phyloP scores from a whole-genome alignment of 441 rosid genomes.

The Gossypium schwendimanii region DNA sequence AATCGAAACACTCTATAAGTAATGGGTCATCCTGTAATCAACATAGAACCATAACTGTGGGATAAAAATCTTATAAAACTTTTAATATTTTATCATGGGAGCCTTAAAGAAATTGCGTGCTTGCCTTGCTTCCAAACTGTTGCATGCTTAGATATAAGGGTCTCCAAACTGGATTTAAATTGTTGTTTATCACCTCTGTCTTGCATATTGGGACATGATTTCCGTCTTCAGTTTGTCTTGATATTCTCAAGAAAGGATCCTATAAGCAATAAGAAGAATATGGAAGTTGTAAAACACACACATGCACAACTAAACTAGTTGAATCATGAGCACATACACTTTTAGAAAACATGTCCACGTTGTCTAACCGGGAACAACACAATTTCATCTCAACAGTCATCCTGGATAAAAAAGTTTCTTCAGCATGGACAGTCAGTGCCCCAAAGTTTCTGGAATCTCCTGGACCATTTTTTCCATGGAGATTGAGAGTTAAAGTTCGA shows the following conservation, averaged over 20 bases:
- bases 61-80: slow-evolving; percentile 1
- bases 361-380: slow-evolving; percentile 47
- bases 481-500: slow-evolving; percentile 42
- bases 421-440: slow-evolving; percentile 57
- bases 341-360: slow-evolving; percentile 63
- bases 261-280: slow-evolving; percentile 15
- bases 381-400: slow-evolving; percentile 43
- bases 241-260: slow-evolving; percentile 83
- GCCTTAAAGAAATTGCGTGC: slow-evolving; percentile 11
- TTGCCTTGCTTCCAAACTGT: slow-evolving; percentile 78
- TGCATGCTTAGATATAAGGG: slow-evolving; percentile 59
- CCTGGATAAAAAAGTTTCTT: slow-evolving; percentile 57
- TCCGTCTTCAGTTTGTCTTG: slow-evolving; percentile 54
- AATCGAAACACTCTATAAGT: slow-evolving; percentile 74
- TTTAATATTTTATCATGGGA: not conserved
- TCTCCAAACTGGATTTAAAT: slow-evolving; percentile 67
- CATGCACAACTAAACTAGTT: slow-evolving; percentile 2
- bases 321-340: slow-evolving; percentile 41
- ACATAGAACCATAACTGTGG: not conserved
- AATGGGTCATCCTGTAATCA: slow-evolving; percentile 59
- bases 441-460: slow-evolving; percentile 40
- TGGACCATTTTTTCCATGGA: slow-evolving; percentile 31
- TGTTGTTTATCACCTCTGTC: slow-evolving; percentile 63
- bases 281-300: not conserved
- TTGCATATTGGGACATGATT: slow-evolving; percentile 53